Conservation (phyloP, 345 rosid species). For the Melaleuca quinquenervia region DNA sequence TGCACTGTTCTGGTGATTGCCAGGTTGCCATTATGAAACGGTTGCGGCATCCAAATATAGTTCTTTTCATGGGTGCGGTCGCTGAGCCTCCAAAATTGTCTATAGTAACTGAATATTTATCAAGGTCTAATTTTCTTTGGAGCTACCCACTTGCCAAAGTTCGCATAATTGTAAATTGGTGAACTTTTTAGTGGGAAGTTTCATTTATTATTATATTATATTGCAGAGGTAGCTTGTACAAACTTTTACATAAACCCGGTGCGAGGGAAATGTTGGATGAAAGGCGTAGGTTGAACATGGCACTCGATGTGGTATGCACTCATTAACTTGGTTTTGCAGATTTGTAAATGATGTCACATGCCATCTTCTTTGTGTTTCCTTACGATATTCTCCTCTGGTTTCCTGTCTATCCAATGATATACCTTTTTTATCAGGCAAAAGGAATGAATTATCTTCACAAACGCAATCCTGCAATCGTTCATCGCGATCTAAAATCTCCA, state of each 20-base stretch:
- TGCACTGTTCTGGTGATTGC: neutral
- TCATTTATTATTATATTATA: neutral
- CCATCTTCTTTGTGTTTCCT: conserved; percentile 1
- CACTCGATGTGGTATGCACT: conserved; percentile 87
- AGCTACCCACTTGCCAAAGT: neutral
- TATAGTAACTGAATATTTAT: conserved; percentile 94
- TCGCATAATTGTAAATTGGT: neutral
- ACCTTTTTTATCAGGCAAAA: conserved; percentile 54
- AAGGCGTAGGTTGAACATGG: conserved; percentile 92
- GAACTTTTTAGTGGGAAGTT: neutral
- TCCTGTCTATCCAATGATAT: neutral
- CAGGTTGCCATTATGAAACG: conserved; percentile 99
- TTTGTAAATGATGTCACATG: neutral
- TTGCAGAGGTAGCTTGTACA: conserved; percentile 93
- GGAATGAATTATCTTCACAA: conserved; percentile 99
- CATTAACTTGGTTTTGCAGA: neutral
- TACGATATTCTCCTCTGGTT: neutral
- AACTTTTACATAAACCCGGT: conserved; percentile 87
- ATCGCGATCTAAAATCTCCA: conserved; percentile 96
- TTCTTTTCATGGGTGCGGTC: conserved; percentile 99
- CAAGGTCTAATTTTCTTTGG: conserved; percentile 44
- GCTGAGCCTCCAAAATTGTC: conserved; percentile 95
- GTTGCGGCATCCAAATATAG: conserved; percentile 96
- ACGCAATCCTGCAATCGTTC: conserved; percentile 91
- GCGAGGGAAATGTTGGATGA: conserved; percentile 77